Evolutionary conservation across 352 stramenopile species (phyloP).

Genomic region (Globisporangium camurandrum): DNA sequence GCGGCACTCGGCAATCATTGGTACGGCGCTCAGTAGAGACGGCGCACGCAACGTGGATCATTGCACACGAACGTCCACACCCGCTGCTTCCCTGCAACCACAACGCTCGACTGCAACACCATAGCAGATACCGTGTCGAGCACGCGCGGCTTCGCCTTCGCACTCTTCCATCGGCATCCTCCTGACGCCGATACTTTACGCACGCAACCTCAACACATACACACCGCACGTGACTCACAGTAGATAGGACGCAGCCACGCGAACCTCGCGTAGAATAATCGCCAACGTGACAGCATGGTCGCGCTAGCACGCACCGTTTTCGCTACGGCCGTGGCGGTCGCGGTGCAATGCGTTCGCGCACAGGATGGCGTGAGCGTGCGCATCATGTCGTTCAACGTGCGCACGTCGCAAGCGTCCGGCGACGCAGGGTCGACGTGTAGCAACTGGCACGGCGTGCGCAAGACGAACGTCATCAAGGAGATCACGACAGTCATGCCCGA

Average conservation of each 20-base stretch:
- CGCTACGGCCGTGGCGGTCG: neutral
- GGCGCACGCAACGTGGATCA: no score
- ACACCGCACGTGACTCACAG: neutral
- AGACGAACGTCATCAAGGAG: slow-evolving; percentile 49
- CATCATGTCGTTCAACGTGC: slow-evolving; percentile 77
- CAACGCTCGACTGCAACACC: neutral
- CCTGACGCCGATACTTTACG: neutral
- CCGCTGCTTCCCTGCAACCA: neutral
- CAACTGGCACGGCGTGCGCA: slow-evolving; percentile 60
- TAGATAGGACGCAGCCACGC: neutral
- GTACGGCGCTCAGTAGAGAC: no score
- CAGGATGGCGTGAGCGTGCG: slow-evolving; percentile 42
- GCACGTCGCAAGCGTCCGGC: slow-evolving; percentile 45
- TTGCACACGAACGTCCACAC: no score
- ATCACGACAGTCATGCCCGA: slow-evolving; percentile 47
- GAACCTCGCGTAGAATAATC: no score
- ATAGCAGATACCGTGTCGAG: neutral
- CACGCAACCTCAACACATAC: neutral
- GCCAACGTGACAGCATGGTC: slow-evolving; percentile 5
- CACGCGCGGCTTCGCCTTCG: neutral
- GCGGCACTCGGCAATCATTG: no score
- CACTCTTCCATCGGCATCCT: neutral
- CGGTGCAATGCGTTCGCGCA: slow-evolving; percentile 12
- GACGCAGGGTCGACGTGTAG: slow-evolving; percentile 35
- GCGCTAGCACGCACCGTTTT: neutral